A percentile compares a stretch with the other conserved stretches of the same genome.
Conservation (phyloP, 805 yeast genomes). For the Wickerhamiella domercqiae region DNA sequence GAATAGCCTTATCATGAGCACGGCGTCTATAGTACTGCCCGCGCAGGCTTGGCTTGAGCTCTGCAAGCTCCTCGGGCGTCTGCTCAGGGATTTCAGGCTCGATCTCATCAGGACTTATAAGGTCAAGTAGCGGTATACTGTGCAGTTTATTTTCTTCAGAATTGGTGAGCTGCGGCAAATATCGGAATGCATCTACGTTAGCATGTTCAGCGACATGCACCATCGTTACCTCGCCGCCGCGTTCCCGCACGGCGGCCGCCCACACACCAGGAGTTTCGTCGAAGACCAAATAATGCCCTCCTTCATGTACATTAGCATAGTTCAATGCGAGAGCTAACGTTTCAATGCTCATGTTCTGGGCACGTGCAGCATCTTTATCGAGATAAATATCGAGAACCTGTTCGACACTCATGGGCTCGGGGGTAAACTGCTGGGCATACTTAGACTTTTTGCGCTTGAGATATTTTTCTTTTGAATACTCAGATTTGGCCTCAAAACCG, state of each 20-base stretch:
- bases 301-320: conserved; percentile 71
- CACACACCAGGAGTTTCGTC: conserved; percentile 95
- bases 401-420: conserved; percentile 58
- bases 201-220: conserved; percentile 91
- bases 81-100: conserved; percentile 31
- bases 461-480: conserved; percentile 83
- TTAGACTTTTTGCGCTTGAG: conserved; percentile 82
- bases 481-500: conserved; percentile 77
- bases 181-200: conserved; percentile 53
- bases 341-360: conserved; percentile 75
- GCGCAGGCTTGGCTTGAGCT: conserved; percentile 42
- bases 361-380: conserved; percentile 59
- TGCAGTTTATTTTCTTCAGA: conserved; percentile 17
- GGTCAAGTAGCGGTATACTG: conserved; percentile 62
- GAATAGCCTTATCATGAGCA: conserved; percentile 32
- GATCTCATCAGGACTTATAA: conserved; percentile 58
- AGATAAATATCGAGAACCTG: conserved; percentile 56
- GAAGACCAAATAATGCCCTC: conserved; percentile 72
- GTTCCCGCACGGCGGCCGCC: conserved; percentile 69
- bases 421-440: conserved; percentile 70
- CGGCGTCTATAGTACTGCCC: conserved; percentile 53
- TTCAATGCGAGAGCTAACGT: conserved; percentile 62
- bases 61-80: conserved; percentile 37
- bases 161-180: conserved; percentile 37
- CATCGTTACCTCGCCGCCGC: conserved; percentile 65